phyloP scores from a whole-genome alignment of 306 rosid species.

The Dalbergia cultrata region DNA sequence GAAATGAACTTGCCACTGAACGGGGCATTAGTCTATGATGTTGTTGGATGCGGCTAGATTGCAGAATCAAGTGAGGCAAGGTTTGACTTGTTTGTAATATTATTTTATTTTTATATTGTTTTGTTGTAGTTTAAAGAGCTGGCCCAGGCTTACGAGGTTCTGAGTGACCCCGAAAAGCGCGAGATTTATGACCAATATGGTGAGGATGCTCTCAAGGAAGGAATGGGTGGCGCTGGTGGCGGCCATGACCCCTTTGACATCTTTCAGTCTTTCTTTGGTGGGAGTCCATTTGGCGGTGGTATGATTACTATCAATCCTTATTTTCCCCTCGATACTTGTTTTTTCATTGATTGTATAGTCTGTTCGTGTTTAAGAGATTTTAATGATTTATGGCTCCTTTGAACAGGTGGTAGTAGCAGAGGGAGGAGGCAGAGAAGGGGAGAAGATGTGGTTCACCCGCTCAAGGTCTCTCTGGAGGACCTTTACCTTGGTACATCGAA shows the following conservation, averaged over 20 bases:
- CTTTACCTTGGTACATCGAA: conserved; percentile 83
- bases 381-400: conserved; percentile 28
- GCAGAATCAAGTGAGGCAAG: not conserved
- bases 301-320: not conserved
- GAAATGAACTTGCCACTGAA: not conserved
- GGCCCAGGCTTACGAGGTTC: conserved; percentile 94
- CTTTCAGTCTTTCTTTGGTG: conserved; percentile 93
- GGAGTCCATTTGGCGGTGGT: conserved; percentile 82
- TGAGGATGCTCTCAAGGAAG: conserved; percentile 98
- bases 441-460: conserved; percentile 93
- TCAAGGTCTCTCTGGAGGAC: conserved; percentile 93
- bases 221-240: conserved; percentile 95
- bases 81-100: not conserved
- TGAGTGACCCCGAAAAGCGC: conserved; percentile 96
- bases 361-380: conserved; percentile 24
- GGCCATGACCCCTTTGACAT: conserved; percentile 97
- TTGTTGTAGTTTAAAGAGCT: conserved; percentile 81
- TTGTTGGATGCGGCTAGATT: not conserved
- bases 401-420: conserved; percentile 84
- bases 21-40: not conserved
- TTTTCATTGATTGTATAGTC: not conserved
- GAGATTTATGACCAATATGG: conserved; percentile 93
- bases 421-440: conserved; percentile 98
- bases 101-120: not conserved
- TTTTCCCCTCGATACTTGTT: not conserved